These are phyloP conservation scores for Grigorovia transvaalensis DNA, from an alignment of 805 yeast species.

Conservation along the genomic window DNA sequence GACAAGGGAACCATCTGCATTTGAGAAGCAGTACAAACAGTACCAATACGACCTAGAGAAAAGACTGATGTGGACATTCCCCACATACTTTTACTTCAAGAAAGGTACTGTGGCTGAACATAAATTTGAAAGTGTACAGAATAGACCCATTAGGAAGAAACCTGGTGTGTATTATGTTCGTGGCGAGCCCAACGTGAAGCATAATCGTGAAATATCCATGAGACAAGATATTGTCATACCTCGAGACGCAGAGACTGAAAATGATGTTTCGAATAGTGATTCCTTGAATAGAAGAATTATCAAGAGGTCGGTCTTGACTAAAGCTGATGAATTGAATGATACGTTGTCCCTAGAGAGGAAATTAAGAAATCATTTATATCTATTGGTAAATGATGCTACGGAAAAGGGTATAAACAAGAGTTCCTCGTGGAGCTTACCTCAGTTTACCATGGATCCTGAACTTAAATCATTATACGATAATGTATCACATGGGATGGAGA, in stretches of 20 bases:
- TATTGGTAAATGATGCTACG: constrained; percentile 44
- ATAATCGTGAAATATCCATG: constrained; percentile 77
- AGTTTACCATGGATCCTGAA: constrained; percentile 38
- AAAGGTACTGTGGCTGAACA: constrained; percentile 85
- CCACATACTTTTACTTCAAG: constrained; percentile 82
- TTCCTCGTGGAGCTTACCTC: constrained; percentile 60
- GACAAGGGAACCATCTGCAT: constrained; percentile 61
- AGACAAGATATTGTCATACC: constrained; percentile 77
- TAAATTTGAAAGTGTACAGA: constrained; percentile 63
- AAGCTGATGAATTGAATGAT: constrained; percentile 63
- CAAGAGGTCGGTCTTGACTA: constrained; percentile 62
- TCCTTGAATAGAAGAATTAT: constrained; percentile 47
- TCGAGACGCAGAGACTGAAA: constrained; percentile 37
- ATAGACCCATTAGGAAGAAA: constrained; percentile 59
- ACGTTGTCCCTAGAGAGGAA: constrained; percentile 63
- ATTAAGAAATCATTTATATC: constrained; percentile 68
- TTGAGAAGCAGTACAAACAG: constrained; percentile 65
- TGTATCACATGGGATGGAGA: constrained; percentile 65
- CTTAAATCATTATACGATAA: constrained; percentile 51
- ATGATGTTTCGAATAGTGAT: constrained; percentile 31
- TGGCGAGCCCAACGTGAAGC: constrained; percentile 79
- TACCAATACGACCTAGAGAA: constrained; percentile 82
- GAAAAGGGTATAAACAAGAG: constrained; percentile 8
- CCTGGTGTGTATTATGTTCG: constrained; percentile 70
- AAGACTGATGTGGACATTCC: constrained; percentile 96